Conservation (phyloP, 805 yeast genomes). For the Zygoascus ofunaensis region DNA sequence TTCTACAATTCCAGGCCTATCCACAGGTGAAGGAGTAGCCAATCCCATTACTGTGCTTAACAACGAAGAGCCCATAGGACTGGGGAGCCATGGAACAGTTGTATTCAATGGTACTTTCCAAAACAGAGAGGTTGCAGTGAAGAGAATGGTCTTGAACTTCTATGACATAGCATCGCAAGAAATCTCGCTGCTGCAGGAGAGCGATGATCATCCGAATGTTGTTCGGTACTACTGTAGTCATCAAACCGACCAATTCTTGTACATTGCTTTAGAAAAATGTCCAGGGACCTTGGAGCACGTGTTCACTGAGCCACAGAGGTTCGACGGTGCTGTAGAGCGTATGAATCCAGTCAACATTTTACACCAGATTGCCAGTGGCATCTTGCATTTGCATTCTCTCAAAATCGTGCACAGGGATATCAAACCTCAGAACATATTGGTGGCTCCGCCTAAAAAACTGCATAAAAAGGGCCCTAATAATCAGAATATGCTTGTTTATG, state of each 20-base stretch:
- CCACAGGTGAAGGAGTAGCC: constrained; percentile 9
- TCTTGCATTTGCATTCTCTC: constrained; percentile 76
- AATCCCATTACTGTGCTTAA: constrained; percentile 15
- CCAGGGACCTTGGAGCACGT: constrained; percentile 82
- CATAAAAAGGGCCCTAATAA: constrained; percentile 18
- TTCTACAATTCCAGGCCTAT: background rate
- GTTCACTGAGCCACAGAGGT: constrained; percentile 37
- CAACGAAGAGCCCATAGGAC: constrained; percentile 65
- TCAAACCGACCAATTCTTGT: constrained; percentile 74
- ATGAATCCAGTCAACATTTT: constrained; percentile 49
- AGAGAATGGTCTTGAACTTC: constrained; percentile 85
- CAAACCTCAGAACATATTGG: constrained; percentile 87
- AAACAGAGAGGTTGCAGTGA: constrained; percentile 90
- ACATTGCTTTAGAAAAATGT: constrained; percentile 89
- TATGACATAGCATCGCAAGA: constrained; percentile 92
- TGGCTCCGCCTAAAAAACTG: constrained; percentile 47
- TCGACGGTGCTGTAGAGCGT: constrained; percentile 31
- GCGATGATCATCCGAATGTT: constrained; percentile 95
- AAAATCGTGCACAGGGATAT: constrained; percentile 92
- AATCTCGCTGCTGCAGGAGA: constrained; percentile 76
- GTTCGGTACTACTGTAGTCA: constrained; percentile 91
- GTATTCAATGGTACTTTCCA: constrained; percentile 88
- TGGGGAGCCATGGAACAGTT: constrained; percentile 95
- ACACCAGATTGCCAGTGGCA: constrained; percentile 72
- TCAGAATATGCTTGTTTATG: constrained; percentile 20